These are phyloP conservation scores for Clarireedia sp. DNA, from an alignment of 2,329 filamentous ascomycete species.

Conservation along the genomic window DNA sequence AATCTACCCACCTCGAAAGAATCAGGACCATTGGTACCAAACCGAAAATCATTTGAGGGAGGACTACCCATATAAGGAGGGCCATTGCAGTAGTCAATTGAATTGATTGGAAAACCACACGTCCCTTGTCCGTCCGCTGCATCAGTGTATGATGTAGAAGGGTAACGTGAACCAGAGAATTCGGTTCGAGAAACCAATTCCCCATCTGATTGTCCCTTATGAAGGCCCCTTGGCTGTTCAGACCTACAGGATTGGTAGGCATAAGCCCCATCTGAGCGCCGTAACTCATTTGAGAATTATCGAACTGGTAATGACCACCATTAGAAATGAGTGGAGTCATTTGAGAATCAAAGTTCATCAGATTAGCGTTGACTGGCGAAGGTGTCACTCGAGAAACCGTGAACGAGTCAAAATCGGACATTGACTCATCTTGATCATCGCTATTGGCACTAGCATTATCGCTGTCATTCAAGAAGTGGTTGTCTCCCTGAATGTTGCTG, in stretches of 20 bases:
- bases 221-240: not conserved
- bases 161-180: not conserved
- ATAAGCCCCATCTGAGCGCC: not conserved
- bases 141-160: not conserved
- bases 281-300: not conserved
- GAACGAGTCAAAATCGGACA: not conserved
- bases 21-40: no score
- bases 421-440: not conserved
- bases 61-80: no score
- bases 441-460: not conserved
- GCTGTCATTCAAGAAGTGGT: not conserved
- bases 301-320: not conserved
- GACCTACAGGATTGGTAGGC: not conserved
- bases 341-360: not conserved
- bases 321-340: not conserved
- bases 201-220: no score
- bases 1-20: no score
- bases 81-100: no score
- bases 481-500: not conserved
- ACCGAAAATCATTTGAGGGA: no score
- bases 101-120: not conserved
- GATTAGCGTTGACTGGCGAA: not conserved
- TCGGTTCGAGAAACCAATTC: not conserved
- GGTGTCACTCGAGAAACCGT: not conserved
- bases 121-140: not conserved